Evolutionary conservation across 1,139 yeast species (phyloP), one percentile per base, ranked within the genome.

Genomic region (Lodderomyces margitis): DNA sequence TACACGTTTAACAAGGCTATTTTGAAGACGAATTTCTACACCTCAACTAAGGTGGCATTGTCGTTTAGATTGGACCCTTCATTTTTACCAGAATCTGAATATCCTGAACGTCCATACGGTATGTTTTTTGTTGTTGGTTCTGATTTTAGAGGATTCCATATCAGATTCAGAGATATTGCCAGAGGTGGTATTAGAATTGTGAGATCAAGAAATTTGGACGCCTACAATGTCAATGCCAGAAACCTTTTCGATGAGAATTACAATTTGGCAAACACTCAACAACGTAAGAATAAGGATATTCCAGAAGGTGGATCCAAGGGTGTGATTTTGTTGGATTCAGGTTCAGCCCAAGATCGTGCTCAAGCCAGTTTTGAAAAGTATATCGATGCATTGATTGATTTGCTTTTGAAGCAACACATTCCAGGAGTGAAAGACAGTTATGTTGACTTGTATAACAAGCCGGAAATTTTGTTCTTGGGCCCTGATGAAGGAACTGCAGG

Each of bases 281-380:
- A 92, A 70, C 80, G 92, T 54, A 92, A 92, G 70, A 92, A 92
- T 69, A 92, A 92, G 72, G 98, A 92, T 70, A 92, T 92, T 46
- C 98, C 98, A 35, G 98, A 92, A 74, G 98, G 98, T 62, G 98
- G 98, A 36, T 88, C 98, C 38, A 92, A 92, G 66, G 98, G 98
- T 68, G 98, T 92, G 41, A 87, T 92, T 46, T 75, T 92, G 56
- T 75, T 92, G 53, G 91, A 91, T 59, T 80, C 82, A 9, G 87
- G 86, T 47, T 79, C 76, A 46, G 87, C 94, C 43, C 95, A 87
- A 66, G 86, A 81, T 40, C 80, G 83, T 59, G 89, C 96, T 37
- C 82, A 81, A 54, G 83, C 87, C 46, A 88, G 96, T 35, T 92
- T 92, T 64, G 87, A 86, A 58, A 94, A 92, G 70, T 92, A 92